Evolutionary conservation across 2,329 filamentous ascomycete species (phyloP).

Genomic region (Colletotrichum lini): DNA sequence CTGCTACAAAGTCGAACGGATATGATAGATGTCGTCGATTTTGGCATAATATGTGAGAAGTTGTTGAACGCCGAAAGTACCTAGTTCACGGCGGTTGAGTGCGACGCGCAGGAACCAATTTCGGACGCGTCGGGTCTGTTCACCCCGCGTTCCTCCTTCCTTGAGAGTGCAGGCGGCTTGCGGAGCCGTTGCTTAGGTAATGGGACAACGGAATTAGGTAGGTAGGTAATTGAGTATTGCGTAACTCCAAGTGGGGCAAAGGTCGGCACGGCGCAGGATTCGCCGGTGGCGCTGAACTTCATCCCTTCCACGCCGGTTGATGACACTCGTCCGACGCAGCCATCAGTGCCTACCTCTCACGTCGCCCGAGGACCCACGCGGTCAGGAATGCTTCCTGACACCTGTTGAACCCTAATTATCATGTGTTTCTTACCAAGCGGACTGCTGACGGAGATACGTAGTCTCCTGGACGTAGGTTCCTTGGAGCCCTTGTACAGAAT

Average conservation of each 20-base stretch:
- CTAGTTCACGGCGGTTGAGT: conserved; percentile 1
- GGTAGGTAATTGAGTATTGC: not conserved
- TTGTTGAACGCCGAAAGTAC: not conserved
- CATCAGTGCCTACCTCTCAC: conserved; percentile 8
- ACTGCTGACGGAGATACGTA: not conserved
- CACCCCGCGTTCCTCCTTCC: conserved; percentile 27
- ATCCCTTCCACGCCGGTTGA: conserved; percentile 36
- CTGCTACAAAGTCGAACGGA: not conserved
- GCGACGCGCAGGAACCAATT: conserved; percentile 31
- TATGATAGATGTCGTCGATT: not conserved
- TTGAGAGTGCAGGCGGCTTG: not conserved
- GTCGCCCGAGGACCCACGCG: conserved; percentile 11
- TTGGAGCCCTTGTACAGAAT: not conserved
- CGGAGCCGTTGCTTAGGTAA: conserved; percentile 7
- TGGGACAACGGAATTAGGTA: not conserved
- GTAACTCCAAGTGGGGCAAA: conserved; percentile 14
- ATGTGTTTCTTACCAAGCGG: not conserved
- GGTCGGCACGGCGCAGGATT: conserved; percentile 19
- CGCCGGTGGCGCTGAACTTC: conserved; percentile 25
- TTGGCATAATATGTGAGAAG: not conserved
- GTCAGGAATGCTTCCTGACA: conserved; percentile 18
- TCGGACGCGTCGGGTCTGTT: conserved; percentile 31
- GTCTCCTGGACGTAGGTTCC: not conserved
- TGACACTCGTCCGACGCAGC: conserved; percentile 22
- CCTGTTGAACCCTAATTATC: conserved; percentile 7